Evolutionary conservation across 345 rosid species (phyloP).

Genomic region (Arabis alpina): DNA sequence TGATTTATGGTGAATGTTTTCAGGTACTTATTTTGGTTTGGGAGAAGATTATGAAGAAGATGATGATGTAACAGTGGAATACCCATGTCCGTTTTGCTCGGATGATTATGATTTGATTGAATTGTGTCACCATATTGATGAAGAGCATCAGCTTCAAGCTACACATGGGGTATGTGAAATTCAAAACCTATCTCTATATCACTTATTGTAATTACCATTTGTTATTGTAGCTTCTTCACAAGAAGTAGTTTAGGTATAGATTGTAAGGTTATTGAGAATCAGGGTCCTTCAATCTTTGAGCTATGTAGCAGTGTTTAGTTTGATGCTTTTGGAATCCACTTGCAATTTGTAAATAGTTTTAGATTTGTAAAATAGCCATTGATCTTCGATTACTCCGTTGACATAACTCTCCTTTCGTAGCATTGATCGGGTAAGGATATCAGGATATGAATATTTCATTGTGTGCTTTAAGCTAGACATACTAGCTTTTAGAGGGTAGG

Average conservation of each 20-base stretch:
- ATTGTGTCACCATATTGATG: constrained; percentile 39
- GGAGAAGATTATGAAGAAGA: constrained; percentile 40
- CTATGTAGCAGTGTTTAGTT: not conserved
- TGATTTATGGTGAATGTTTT: not conserved
- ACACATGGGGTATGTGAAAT: constrained; percentile 38
- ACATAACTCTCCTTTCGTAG: not conserved
- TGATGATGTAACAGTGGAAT: constrained; percentile 32
- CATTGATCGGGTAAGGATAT: not conserved
- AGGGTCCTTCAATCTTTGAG: not conserved
- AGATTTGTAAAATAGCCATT: not conserved
- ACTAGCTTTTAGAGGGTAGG: not conserved
- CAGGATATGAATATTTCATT: not conserved
- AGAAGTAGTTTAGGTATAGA: not conserved
- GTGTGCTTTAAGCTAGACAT: not conserved
- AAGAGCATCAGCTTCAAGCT: constrained; percentile 39
- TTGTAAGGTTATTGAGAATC: not conserved
- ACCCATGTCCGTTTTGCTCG: constrained; percentile 41
- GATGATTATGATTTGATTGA: constrained; percentile 41
- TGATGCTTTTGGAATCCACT: not conserved
- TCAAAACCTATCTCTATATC: not conserved
- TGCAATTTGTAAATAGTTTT: no score
- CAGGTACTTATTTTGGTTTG: constrained; percentile 30
- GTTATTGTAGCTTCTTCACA: constrained; percentile 16
- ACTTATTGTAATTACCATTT: not conserved
- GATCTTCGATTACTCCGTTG: constrained; percentile 9